Evolutionary conservation across 768 basidiomycete species (phyloP), one percentile per base, ranked within the genome.

Genomic region (Chalciporus sphaerocephalus): DNA sequence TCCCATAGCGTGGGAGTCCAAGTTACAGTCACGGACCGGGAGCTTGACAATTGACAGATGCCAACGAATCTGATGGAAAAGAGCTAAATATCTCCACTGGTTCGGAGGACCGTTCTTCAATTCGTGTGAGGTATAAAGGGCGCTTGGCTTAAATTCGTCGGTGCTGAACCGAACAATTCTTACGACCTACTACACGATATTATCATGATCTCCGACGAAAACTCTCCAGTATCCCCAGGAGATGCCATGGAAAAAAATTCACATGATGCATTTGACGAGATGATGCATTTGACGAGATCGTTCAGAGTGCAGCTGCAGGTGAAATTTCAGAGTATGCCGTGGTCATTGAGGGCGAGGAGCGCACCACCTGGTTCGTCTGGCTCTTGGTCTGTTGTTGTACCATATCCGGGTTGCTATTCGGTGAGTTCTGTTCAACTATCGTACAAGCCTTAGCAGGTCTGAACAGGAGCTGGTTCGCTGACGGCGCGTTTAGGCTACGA

Each of bases 281-380:
- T 10, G 52, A 35, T 2, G 35, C 32, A 4, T 56, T 56, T 11
- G 43, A 62, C 13, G 49, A 58, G 28, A 28, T 61, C 5, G 47
- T 36, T 7, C 55, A 50, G 30, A 25, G 51, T 41, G 33, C 42
- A 2, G 52, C 46, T 2, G 23, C 37, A 11, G 79, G 76, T 18
- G 80, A 81, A 52, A 79, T 83, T 37, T 80, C 78, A 40, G 81
- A 83, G 52, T 58, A 78, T 43, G 70, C 74, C 1, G 76, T 80
- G 6, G 74, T 81, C 9, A 78, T 76, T 15, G 83, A 84, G 53
- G 81, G 80, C 11, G 83, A 84, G 47, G 82, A 83, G 47, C 67
- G 65, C 48, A 82, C 81, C 18, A 85, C 84, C 0, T 78, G 75
- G 74, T 88, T 88, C 51, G 79, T 90, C 2, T 87, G 85, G 85